Base-by-base conservation (phyloP, 164 flowering plant genomes). In the Malania oleifera region DNA sequence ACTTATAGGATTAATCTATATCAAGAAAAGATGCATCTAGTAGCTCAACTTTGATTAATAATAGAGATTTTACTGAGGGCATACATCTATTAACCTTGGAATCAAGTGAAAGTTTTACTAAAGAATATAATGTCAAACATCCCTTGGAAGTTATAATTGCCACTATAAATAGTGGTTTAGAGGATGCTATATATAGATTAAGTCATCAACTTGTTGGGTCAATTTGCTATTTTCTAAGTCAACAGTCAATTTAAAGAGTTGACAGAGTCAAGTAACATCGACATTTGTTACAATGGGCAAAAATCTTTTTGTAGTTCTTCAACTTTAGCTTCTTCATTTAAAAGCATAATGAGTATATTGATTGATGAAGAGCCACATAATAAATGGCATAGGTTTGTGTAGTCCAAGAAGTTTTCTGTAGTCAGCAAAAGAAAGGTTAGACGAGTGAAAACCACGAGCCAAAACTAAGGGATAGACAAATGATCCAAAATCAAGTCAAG, bases 401-500 rank as follows among this genome's bases (percentile, higher is more conserved):
- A 67, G 43, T 45, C 72, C 12, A 65, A 54, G 50, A 83, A 75
- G 61, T 15, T 28, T 17, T 60, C 79, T 5, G 64, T 48, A 52
- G 50, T 49, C 13, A 69, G 57, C 63, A 80, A 70, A 65, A 81
- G 65, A 61, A 85, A 69, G 70, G 67, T 68, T 23, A 70, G 48
- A 31, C 69, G 27, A 68, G 72, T 50, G 78, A 76, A 46, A 75
- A 57, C 66, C 76, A 62, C 53, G 84, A 55, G 74, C 79, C 77
- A 40, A 80, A 95, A 59, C 98, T 96, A 24, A 78, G 93, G 67
- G 98, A 92, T 52, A 81, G 98, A 67, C 98, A 92, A 74, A 56
- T 87, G 79, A 89, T 92, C 61, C 96, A 89, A 68, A 96, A 92
- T 49, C 74, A 96, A 19, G 70, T 89, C 20, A 89, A 80, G 68